These are phyloP conservation scores for Saccharomycopsis hybrid DNA, from an alignment of 1,139 yeast species.

Conservation along the genomic window DNA sequence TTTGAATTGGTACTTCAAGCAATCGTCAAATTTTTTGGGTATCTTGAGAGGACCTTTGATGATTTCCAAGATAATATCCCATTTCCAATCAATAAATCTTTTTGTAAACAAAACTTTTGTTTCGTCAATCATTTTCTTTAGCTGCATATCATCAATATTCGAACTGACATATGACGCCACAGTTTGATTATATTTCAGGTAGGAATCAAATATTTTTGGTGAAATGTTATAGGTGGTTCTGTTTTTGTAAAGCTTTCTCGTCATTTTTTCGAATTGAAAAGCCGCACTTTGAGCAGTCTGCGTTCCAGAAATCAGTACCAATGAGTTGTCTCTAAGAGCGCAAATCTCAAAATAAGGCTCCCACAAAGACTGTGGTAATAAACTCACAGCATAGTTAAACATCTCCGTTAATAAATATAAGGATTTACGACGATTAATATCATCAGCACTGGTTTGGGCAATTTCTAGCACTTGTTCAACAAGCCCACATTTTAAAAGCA, in stretches of 20 bases:
- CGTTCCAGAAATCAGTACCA: not conserved
- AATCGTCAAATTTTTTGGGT: slow-evolving; percentile 70
- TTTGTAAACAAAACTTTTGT: slow-evolving; percentile 74
- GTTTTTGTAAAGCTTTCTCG: slow-evolving; percentile 35
- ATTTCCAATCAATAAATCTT: slow-evolving; percentile 81
- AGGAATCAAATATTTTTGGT: slow-evolving; percentile 12
- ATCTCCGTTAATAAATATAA: slow-evolving; percentile 59
- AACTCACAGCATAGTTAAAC: slow-evolving; percentile 44
- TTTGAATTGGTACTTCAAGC: slow-evolving; percentile 63
- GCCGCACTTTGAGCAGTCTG: slow-evolving; percentile 12
- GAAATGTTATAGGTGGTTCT: slow-evolving; percentile 26
- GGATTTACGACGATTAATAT: slow-evolving; percentile 49
- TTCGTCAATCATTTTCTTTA: slow-evolving; percentile 58
- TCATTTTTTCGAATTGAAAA: slow-evolving; percentile 40
- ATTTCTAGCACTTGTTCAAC: slow-evolving; percentile 42
- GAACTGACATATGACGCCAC: slow-evolving; percentile 29
- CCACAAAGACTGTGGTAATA: slow-evolving; percentile 39
- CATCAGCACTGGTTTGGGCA: slow-evolving; percentile 42
- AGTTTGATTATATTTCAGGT: slow-evolving; percentile 4
- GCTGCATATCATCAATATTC: slow-evolving; percentile 62
- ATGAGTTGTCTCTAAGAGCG: not conserved
- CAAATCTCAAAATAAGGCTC: slow-evolving; percentile 9
- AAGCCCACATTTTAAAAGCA: slow-evolving; percentile 53
- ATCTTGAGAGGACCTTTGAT: slow-evolving; percentile 75
- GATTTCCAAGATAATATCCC: slow-evolving; percentile 63